Conservation (phyloP, 345 rosid genomes). For the Salix koriyanagi region DNA sequence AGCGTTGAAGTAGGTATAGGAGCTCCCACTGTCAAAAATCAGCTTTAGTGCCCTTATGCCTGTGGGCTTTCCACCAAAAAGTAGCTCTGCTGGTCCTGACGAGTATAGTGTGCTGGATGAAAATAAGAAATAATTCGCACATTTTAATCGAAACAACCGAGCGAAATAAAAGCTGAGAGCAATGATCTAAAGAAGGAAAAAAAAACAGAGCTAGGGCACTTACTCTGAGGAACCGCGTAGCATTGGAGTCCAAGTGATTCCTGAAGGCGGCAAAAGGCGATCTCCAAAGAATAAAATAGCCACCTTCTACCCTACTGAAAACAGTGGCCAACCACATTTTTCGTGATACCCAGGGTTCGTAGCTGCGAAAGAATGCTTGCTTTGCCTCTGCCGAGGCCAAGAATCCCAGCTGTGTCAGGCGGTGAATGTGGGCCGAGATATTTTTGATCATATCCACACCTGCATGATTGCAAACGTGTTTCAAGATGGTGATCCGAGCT, state of each 20-base stretch:
- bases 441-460: constrained; percentile 79
- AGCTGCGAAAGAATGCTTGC: constrained; percentile 67
- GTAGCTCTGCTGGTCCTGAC: constrained; percentile 68
- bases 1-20: constrained; percentile 69
- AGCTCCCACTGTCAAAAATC: constrained; percentile 87
- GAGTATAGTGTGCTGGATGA: constrained; percentile 60
- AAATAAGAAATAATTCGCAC: neutral
- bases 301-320: constrained; percentile 71
- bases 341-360: constrained; percentile 31
- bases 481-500: neutral
- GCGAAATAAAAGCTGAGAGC: neutral
- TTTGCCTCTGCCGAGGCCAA: constrained; percentile 79
- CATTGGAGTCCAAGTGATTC: constrained; percentile 63
- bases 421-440: constrained; percentile 46
- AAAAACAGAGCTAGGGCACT: constrained; percentile 1
- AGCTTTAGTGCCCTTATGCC: constrained; percentile 51
- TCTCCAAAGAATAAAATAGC: constrained; percentile 76
- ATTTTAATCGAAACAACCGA: neutral
- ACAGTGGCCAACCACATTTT: constrained; percentile 78
- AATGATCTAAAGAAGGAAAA: neutral
- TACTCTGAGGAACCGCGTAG: constrained; percentile 35
- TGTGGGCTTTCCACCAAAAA: constrained; percentile 47
- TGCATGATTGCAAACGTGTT: constrained; percentile 18
- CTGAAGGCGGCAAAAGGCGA: constrained; percentile 54
- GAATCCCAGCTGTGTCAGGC: constrained; percentile 66